Evolutionary conservation across 129 eudicot genomes (phyloP).

Genomic region (Pittosporum tobira): DNA sequence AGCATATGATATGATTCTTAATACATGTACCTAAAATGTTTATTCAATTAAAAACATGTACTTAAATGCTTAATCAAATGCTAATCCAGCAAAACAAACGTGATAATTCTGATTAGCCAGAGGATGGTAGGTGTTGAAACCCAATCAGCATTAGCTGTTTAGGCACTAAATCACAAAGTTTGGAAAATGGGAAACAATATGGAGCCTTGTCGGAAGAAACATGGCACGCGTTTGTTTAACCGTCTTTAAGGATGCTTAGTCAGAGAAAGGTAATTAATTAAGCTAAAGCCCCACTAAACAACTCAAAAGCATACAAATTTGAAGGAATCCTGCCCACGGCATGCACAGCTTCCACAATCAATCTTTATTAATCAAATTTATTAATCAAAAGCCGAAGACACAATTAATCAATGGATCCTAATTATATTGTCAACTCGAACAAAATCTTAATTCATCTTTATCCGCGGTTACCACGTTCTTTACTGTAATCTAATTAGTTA

Average conservation of each 20-base stretch:
- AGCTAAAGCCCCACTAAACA: neutral
- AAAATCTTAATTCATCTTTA: slow-evolving; percentile 16
- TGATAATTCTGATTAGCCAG: slow-evolving; percentile 16
- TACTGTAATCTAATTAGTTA: slow-evolving; percentile 1
- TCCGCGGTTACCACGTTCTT: slow-evolving; percentile 15
- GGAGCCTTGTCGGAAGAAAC: slow-evolving; percentile 32
- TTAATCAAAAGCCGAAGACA: neutral
- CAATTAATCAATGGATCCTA: neutral
- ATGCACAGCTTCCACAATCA: slow-evolving; percentile 9
- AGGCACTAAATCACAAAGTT: slow-evolving; percentile 20
- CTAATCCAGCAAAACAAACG: slow-evolving; percentile 12
- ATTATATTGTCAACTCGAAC: slow-evolving; percentile 1
- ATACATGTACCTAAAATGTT: neutral
- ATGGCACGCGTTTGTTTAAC: slow-evolving; percentile 27
- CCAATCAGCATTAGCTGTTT: slow-evolving; percentile 29
- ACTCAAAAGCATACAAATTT: slow-evolving; percentile 12
- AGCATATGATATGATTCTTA: slow-evolving; percentile 7
- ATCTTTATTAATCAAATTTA: neutral
- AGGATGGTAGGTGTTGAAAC: slow-evolving; percentile 1
- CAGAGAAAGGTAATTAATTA: neutral
- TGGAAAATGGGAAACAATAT: slow-evolving; percentile 33
- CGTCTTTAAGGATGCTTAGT: neutral
- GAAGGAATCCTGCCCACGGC: slow-evolving; percentile 15
- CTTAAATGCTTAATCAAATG: slow-evolving; percentile 6
- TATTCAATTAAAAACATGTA: neutral